Evolutionary conservation across 768 basidiomycete species (phyloP).

Genomic region (Suillus americanus): DNA sequence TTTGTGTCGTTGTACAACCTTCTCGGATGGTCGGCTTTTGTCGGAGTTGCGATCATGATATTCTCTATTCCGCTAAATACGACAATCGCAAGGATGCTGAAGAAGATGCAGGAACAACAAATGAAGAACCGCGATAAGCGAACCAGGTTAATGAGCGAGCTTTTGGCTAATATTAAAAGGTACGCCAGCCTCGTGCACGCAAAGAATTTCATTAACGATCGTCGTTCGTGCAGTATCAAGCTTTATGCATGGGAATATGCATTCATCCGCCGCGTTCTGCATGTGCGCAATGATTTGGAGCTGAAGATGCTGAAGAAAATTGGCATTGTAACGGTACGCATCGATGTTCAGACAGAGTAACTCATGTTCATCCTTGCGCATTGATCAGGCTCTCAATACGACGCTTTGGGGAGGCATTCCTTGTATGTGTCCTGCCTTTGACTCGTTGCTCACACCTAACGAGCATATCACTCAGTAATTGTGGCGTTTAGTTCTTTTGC

Average conservation of each 20-base stretch:
- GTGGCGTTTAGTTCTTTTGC: slow-evolving; percentile 86
- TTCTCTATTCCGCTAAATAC: slow-evolving; percentile 77
- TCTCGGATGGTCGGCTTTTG: slow-evolving; percentile 89
- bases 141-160: slow-evolving; percentile 87
- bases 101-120: slow-evolving; percentile 79
- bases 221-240: slow-evolving; percentile 60
- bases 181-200: slow-evolving; percentile 15
- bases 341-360: background rate
- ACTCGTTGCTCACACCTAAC: background rate
- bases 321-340: slow-evolving; percentile 64
- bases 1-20: slow-evolving; percentile 89
- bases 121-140: slow-evolving; percentile 92
- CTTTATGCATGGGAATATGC: slow-evolving; percentile 95
- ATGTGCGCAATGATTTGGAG: slow-evolving; percentile 81
- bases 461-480: slow-evolving; percentile 40
- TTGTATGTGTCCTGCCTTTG: slow-evolving; percentile 25
- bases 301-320: slow-evolving; percentile 81
- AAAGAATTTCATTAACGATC: background rate
- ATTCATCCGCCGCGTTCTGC: slow-evolving; percentile 76
- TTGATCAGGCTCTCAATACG: slow-evolving; percentile 52
- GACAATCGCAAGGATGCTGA: slow-evolving; percentile 64
- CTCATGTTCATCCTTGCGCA: background rate
- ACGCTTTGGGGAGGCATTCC: slow-evolving; percentile 72
- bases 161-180: slow-evolving; percentile 92
- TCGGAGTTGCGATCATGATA: slow-evolving; percentile 89